Base-by-base conservation (phyloP, 2,329 filamentous ascomycete species). In the Cucurbitaria berberidis region DNA sequence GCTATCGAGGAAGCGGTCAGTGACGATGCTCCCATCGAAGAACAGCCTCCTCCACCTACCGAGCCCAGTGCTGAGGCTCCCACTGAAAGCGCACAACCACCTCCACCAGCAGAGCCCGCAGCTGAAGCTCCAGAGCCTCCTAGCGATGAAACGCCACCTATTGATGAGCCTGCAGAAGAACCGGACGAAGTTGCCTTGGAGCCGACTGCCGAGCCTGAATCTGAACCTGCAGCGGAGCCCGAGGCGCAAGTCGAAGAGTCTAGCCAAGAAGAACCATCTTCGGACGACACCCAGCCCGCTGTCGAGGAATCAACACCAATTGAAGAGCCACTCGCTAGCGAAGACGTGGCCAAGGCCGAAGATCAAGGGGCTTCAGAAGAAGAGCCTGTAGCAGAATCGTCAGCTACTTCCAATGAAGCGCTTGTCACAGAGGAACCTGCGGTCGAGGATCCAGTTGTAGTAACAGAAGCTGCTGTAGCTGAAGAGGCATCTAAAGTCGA, bases 51-150 rank as follows among this genome's bases (percentile, higher is more conserved):
- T 27, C 21, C 39, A 27, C 39, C 39, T 16, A 27, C 8, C 19
- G 43, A 47, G 27, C 18, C 39, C 16, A 15, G 27, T 13, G 36
- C 43, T 22, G 47, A 55, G n/a, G 3, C 24, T 24, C 13, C 41
- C 19, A 22, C 45, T n/a, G 46, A 50, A 16, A n/a, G 29, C 13
- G 41, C 40, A 44, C 27, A 30, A 34, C n/a, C 54, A 32, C 11
- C 44, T 26, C 9, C 40, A 30, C 15, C 51, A 32, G 3, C 27
- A 35, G 45, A 43, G 27, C 29, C 22, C 39, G 21, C 21, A 34
- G 38, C 30, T 2, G 42, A 48, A 16, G 27, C 36, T 39, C 36
- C 10, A 21, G 36, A 39, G 18, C 35, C 35, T 38, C n/a, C 35
- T 22, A 42, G 29, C 18, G 39, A 42, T 10, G 38, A 38, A 38